Conservation (phyloP, 2,329 filamentous ascomycete genomes). For the Aureobasidium zeae region DNA sequence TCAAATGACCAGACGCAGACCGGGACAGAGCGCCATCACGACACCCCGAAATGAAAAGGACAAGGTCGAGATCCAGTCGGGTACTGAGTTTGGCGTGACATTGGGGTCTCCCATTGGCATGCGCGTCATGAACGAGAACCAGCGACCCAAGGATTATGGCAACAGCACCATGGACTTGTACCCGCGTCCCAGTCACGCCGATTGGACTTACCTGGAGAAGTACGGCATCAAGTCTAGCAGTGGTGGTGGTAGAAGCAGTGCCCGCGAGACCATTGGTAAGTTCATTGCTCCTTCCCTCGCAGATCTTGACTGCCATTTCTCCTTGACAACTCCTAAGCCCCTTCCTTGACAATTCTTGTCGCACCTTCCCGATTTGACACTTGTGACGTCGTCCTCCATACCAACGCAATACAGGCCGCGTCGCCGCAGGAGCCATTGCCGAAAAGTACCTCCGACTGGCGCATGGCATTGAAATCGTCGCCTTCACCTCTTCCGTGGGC, state of each 20-base stretch:
- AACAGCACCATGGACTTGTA: slow-evolving; percentile 82
- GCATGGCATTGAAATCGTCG: slow-evolving; percentile 82
- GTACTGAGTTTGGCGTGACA: slow-evolving; percentile 81
- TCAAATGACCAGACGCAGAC: slow-evolving; percentile 82
- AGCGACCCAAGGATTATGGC: slow-evolving; percentile 85
- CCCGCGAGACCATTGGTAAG: slow-evolving; percentile 83
- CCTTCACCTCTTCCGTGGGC: slow-evolving; percentile 82
- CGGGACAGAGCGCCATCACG: slow-evolving; percentile 81
- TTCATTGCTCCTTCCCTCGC: not conserved
- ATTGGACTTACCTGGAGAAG: slow-evolving; percentile 96
- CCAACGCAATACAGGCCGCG: slow-evolving; percentile 47
- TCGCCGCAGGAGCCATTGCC: slow-evolving; percentile 83
- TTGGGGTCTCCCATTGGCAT: slow-evolving; percentile 85
- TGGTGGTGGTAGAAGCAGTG: slow-evolving; percentile 81
- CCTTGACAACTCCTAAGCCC: not conserved
- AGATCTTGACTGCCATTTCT: not conserved
- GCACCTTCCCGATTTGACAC: no score
- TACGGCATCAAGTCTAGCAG: slow-evolving; percentile 89
- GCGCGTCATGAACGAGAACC: slow-evolving; percentile 83
- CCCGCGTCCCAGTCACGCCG: slow-evolving; percentile 85
- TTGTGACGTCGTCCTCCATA: no score
- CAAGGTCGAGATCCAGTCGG: slow-evolving; percentile 81
- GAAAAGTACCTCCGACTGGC: slow-evolving; percentile 81
- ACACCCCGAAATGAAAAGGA: slow-evolving; percentile 93
- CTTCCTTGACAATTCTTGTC: no score